These are phyloP conservation scores for Tetradesmus obliquus DNA, from an alignment of 139 green algal genomes.

Conservation along the genomic window DNA sequence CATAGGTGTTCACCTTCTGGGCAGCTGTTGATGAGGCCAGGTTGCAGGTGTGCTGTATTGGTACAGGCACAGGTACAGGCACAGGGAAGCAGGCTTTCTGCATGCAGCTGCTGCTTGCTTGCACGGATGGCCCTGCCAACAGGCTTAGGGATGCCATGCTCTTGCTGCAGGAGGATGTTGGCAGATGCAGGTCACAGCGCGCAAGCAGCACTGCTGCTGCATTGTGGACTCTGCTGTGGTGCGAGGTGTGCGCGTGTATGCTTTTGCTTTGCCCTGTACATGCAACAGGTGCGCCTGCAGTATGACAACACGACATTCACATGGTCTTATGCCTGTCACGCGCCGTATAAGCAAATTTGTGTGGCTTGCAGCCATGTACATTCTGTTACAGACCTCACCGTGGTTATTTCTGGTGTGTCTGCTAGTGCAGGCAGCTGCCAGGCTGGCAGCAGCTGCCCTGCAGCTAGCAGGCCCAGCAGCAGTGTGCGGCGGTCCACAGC, in stretches of 20 bases:
- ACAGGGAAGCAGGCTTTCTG: neutral
- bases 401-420: neutral
- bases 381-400: neutral
- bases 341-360: too few relatives aligned
- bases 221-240: too few relatives aligned
- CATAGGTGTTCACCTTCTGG: neutral
- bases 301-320: neutral
- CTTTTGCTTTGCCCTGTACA: neutral
- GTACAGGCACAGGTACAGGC: neutral
- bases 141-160: neutral
- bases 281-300: neutral
- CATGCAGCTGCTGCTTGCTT: neutral
- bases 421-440: neutral
- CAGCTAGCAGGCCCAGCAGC: slow-evolving; percentile 13
- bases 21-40: neutral
- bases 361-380: too few relatives aligned
- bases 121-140: neutral
- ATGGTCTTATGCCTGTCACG: neutral
- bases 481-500: neutral
- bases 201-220: too few relatives aligned
- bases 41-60: neutral
- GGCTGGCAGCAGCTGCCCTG: neutral
- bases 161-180: too few relatives aligned
- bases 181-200: too few relatives aligned
- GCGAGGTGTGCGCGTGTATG: too few relatives aligned